Percentiles rank a stretch among this genome's conserved stretches.
These are phyloP conservation scores for Samsoniella hepiali DNA, from an alignment of 2,329 filamentous ascomycete genomes.

Conservation along the genomic window DNA sequence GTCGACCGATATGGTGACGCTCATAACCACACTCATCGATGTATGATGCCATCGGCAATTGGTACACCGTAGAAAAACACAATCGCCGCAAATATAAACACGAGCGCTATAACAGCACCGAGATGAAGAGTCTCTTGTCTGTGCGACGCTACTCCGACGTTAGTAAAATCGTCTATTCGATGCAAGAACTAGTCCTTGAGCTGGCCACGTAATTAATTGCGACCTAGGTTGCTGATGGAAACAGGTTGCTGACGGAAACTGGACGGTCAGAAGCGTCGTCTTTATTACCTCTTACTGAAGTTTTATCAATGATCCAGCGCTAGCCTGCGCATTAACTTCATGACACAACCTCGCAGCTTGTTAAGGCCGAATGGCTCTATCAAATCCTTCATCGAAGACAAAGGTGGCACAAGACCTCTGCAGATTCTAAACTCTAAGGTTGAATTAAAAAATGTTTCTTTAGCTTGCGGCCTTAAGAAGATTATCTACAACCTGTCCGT, in stretches of 20 bases:
- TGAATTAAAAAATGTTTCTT: conserved; percentile 51
- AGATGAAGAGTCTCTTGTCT: conserved; percentile 18
- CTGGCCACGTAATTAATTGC: conserved; percentile 25
- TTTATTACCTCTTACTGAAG: conserved; percentile 65
- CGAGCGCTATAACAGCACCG: conserved; percentile 22
- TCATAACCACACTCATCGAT: conserved; percentile 23
- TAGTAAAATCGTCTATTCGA: conserved; percentile 15
- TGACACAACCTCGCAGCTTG: conserved; percentile 42
- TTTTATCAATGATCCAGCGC: conserved; percentile 38
- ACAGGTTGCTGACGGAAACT: conserved; percentile 3
- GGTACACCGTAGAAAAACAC: conserved; percentile 51
- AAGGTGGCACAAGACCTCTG: conserved; percentile 43
- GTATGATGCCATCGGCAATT: conserved; percentile 32
- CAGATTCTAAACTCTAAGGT: conserved; percentile 46
- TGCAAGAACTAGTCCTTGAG: conserved; percentile 22
- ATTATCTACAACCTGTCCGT: conserved; percentile 50
- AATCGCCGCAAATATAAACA: conserved; percentile 27
- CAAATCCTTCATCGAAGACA: conserved; percentile 53
- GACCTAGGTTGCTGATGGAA: conserved; percentile 21
- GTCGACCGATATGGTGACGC: conserved; percentile 24
- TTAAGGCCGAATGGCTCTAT: conserved; percentile 62
- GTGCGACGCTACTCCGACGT: conserved; percentile 19
- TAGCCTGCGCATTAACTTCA: conserved; percentile 30
- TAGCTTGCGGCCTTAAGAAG: conserved; percentile 52
- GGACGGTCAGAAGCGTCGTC: conserved; percentile 55